A percentile compares a stretch with the other conserved stretches of the same genome.
These are phyloP conservation scores for Passalora sequoiae DNA, from an alignment of 2,329 filamentous ascomycete species.

Conservation along the genomic window DNA sequence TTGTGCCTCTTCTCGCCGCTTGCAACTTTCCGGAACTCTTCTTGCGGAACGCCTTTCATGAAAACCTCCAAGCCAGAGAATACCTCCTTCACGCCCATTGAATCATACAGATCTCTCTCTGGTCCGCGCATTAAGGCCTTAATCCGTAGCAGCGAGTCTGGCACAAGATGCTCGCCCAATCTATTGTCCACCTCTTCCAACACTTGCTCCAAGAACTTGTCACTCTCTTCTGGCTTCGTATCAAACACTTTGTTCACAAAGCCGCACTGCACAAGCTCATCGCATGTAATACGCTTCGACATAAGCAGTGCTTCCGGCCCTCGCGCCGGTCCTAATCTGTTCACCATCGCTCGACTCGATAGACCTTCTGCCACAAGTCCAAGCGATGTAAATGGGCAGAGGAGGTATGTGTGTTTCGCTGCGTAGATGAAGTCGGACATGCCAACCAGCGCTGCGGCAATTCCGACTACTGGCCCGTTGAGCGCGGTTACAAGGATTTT, in stretches of 20 bases:
- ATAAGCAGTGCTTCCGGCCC: conserved; percentile 93
- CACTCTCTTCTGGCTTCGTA: conserved; percentile 55
- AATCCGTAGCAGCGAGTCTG: conserved; percentile 73
- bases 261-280: conserved; percentile 68
- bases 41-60: conserved; percentile 71
- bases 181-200: conserved; percentile 74
- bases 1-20: conserved; percentile 92
- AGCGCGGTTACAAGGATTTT: conserved; percentile 89
- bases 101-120: conserved; percentile 66
- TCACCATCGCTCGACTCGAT: conserved; percentile 70
- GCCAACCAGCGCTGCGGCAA: conserved; percentile 75
- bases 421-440: conserved; percentile 92
- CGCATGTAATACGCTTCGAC: conserved; percentile 68
- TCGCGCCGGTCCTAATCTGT: conserved; percentile 70
- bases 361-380: conserved; percentile 88
- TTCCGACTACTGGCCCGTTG: conserved; percentile 85
- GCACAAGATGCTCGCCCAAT: conserved; percentile 72
- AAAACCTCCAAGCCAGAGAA: conserved; percentile 82
- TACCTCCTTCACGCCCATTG: conserved; percentile 75
- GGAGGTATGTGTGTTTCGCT: conserved; percentile 72
- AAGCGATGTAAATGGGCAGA: conserved; percentile 86
- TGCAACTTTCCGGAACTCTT: conserved; percentile 81
- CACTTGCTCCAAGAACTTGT: conserved; percentile 65
- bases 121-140: conserved; percentile 76
- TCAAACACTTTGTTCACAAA: conserved; percentile 83